A percentile compares a stretch with the other conserved stretches of the same genome.
These are phyloP conservation scores for Trichocladium uniseriatum DNA, from an alignment of 495 filamentous ascomycete species.

Conservation along the genomic window DNA sequence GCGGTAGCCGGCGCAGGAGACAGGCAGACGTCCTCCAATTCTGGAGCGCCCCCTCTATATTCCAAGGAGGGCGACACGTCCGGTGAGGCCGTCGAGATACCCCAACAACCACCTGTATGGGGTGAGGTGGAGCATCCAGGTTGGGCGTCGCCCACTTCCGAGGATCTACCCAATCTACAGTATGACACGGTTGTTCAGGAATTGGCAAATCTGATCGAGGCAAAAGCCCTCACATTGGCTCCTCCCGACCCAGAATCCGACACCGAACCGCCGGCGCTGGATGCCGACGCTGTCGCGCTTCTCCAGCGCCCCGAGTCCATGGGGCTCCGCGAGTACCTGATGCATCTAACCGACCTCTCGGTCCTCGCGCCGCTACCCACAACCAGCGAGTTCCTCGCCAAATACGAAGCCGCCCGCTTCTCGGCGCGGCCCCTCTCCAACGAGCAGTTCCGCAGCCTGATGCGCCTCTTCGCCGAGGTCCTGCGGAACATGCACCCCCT, in stretches of 20 bases:
- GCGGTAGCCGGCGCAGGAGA: background rate
- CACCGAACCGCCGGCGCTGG: slow-evolving; percentile 33
- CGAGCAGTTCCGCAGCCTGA: slow-evolving; percentile 64
- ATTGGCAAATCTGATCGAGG: slow-evolving; percentile 86
- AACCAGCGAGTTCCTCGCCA: slow-evolving; percentile 53
- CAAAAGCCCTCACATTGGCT: slow-evolving; percentile 76
- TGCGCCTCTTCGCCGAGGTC: slow-evolving; percentile 80
- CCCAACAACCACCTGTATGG: slow-evolving; percentile 48
- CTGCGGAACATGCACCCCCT: slow-evolving; percentile 64
- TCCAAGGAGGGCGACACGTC: slow-evolving; percentile 18
- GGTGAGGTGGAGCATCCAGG: slow-evolving; percentile 74
- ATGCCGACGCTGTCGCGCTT: slow-evolving; percentile 55
- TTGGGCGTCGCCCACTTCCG: slow-evolving; percentile 71
- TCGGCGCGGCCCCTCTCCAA: slow-evolving; percentile 49
- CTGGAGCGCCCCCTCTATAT: slow-evolving; percentile 6
- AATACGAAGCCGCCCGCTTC: slow-evolving; percentile 82
- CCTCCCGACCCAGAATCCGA: slow-evolving; percentile 48
- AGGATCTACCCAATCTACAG: slow-evolving; percentile 67
- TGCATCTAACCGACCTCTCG: slow-evolving; percentile 55
- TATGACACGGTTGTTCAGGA: slow-evolving; percentile 76
- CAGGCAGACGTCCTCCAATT: background rate
- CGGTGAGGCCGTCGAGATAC: slow-evolving; percentile 14
- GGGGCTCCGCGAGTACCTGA: slow-evolving; percentile 74
- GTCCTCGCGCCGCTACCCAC: slow-evolving; percentile 51
- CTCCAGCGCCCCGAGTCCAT: slow-evolving; percentile 62